These are phyloP conservation scores for Tilletia caries DNA, from an alignment of 1,284 basidiomycete species.

Conservation along the genomic window DNA sequence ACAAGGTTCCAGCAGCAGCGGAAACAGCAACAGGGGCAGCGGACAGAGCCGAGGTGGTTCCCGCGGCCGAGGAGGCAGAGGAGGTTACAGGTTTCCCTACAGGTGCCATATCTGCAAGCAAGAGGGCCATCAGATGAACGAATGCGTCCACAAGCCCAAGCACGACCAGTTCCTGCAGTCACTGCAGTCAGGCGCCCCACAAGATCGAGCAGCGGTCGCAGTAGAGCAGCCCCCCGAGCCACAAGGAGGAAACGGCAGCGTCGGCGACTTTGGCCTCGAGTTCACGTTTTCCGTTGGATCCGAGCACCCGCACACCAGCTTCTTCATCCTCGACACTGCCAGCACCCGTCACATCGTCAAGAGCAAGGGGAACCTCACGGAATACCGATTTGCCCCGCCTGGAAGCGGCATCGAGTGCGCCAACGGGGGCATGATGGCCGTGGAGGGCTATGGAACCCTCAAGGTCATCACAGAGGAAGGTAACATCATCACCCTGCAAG, in stretches of 20 bases:
- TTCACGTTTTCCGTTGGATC: not conserved
- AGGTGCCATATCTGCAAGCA: not conserved
- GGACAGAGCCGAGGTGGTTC: not conserved
- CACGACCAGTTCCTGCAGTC: not conserved
- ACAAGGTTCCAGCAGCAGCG: no score
- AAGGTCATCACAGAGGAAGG: slow-evolving; percentile 1
- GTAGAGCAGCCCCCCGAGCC: not conserved
- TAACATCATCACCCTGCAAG: not conserved
- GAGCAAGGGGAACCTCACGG: not conserved
- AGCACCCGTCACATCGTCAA: slow-evolving; percentile 2
- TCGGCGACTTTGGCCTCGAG: not conserved
- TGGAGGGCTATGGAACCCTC: not conserved
- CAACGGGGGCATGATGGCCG: not conserved
- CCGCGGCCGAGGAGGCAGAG: not conserved
- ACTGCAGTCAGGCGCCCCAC: not conserved
- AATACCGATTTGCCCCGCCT: not conserved
- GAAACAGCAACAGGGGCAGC: no score
- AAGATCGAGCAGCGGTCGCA: not conserved
- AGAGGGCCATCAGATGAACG: not conserved
- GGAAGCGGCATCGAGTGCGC: not conserved
- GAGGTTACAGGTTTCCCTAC: not conserved
- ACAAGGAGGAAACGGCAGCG: not conserved
- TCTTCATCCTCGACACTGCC: slow-evolving; percentile 2
- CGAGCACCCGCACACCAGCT: not conserved
- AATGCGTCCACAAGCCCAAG: not conserved